Evolutionary conservation across 108 stramenopile genomes (phyloP), one percentile per base, ranked within the genome.

Genomic region (Ochromonas danica): DNA sequence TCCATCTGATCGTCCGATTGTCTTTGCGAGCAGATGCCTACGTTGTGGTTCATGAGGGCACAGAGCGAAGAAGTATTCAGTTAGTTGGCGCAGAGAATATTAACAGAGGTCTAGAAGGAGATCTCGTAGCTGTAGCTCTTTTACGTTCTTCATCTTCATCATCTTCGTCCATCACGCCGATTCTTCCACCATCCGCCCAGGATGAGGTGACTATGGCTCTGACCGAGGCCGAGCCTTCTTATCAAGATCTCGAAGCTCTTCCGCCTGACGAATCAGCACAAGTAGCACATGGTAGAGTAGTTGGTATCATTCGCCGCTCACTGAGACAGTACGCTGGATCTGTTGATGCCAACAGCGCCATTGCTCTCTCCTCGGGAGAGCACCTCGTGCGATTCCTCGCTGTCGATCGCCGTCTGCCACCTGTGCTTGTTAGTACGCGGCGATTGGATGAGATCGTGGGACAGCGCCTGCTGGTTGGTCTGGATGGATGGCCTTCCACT

Each of bases 91-190:
- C 42, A 17, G 31, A 43, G 43, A 82, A 92, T 85, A 85, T 94
- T 33, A 99, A 99, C 85, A 87, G 98, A 57, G 96, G 95, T 0
- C 86, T 97, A 31, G 95, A 97, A 77, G 98, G 97, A 0, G 98
- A 99, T 80, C 78, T 94, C 17, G 98, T 99, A 28, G 95, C 94
- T 1, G 84, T 99, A 62, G 45, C 6, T 6, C 6, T 40, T 22
- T 14, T 70, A 14, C 6, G 36, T 14, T 6, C 67, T 70, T 70
- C 67, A 6, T 70, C 67, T 42, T 14, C 22, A 22, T 14, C 6
- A 14, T 6, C 6, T 70, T 14, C 14, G 6, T 14, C 6, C 22
- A 22, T 40, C 6, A 70, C 40, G 36, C 57, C 57, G 57, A 25
- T 60, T 25, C 25, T 60, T n/a, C n/a, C n/a, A n/a, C n/a, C n/a